Evolutionary conservation across 208 protist species (phyloP).

Genomic region (Leishmania gerbilli): DNA sequence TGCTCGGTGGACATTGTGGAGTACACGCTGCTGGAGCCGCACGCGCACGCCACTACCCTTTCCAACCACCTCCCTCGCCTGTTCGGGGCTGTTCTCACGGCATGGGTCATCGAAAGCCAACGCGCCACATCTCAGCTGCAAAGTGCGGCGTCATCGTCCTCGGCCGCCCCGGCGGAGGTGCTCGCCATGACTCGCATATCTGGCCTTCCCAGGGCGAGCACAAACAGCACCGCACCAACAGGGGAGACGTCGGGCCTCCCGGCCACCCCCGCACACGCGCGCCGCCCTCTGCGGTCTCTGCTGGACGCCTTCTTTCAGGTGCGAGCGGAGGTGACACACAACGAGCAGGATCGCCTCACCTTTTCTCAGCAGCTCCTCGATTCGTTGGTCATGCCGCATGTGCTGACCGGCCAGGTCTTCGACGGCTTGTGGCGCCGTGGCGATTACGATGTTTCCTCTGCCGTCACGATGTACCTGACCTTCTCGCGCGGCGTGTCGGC

Average conservation of each 20-base stretch:
- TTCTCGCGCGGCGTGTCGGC: conserved; percentile 17
- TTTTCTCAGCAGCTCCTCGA: conserved; percentile 61
- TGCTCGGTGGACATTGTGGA: conserved; percentile 28
- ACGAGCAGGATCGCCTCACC: conserved; percentile 15
- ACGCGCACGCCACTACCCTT: conserved; percentile 42
- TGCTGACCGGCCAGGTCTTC: conserved; percentile 57
- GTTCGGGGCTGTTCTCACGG: conserved; percentile 43
- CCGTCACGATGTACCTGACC: conserved; percentile 36
- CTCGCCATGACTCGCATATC: conserved; percentile 11
- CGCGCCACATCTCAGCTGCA: not conserved
- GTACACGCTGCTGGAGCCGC: conserved; percentile 44
- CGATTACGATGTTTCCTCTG: conserved; percentile 40
- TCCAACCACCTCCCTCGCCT: conserved; percentile 46
- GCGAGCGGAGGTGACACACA: conserved; percentile 11
- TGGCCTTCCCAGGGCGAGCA: conserved; percentile 9
- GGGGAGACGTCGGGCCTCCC: not conserved
- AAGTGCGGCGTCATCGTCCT: not conserved
- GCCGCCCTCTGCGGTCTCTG: conserved; percentile 25
- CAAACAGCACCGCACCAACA: not conserved
- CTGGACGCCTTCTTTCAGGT: conserved; percentile 35
- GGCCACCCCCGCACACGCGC: not conserved
- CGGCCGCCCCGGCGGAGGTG: not conserved
- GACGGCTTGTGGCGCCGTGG: conserved; percentile 61
- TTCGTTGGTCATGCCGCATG: conserved; percentile 74
- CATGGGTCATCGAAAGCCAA: conserved; percentile 46